These are phyloP conservation scores for Ottelia alismoides DNA, from an alignment of 106 monocot species.

Conservation along the genomic window DNA sequence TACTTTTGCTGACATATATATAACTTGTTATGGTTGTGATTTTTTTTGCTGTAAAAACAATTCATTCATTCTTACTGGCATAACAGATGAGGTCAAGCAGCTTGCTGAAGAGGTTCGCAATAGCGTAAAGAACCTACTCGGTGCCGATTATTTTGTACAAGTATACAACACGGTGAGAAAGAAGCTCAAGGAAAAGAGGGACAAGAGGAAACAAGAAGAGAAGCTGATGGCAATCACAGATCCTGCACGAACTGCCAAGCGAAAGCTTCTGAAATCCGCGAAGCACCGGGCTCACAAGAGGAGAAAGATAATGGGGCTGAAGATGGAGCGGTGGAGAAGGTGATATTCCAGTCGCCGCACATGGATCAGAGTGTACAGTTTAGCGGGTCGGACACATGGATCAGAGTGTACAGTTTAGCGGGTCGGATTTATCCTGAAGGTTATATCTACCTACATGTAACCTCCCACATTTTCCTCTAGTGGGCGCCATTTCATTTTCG, in stretches of 20 bases:
- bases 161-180: conserved; percentile 70
- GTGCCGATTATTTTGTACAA: conserved; percentile 47
- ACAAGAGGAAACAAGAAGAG: conserved; percentile 42
- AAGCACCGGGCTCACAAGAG: conserved; percentile 71
- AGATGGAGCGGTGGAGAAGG: conserved; percentile 38
- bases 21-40: too few relatives aligned
- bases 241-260: conserved; percentile 67
- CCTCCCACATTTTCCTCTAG: too few relatives aligned
- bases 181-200: conserved; percentile 57
- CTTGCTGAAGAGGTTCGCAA: conserved; percentile 53
- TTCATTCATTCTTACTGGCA: too few relatives aligned
- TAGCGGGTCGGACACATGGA: too few relatives aligned
- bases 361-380: too few relatives aligned
- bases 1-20: too few relatives aligned
- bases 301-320: conserved; percentile 59
- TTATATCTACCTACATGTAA: too few relatives aligned
- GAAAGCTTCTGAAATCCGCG: conserved; percentile 48
- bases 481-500: too few relatives aligned
- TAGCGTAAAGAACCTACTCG: conserved; percentile 29
- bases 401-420: too few relatives aligned
- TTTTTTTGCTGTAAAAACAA: too few relatives aligned
- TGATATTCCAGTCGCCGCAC: too few relatives aligned
- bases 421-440: too few relatives aligned
- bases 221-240: conserved; percentile 52
- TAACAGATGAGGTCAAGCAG: conserved; percentile 78